Evolutionary conservation across 345 rosid genomes (phyloP).

Genomic region (Firmiana major): DNA sequence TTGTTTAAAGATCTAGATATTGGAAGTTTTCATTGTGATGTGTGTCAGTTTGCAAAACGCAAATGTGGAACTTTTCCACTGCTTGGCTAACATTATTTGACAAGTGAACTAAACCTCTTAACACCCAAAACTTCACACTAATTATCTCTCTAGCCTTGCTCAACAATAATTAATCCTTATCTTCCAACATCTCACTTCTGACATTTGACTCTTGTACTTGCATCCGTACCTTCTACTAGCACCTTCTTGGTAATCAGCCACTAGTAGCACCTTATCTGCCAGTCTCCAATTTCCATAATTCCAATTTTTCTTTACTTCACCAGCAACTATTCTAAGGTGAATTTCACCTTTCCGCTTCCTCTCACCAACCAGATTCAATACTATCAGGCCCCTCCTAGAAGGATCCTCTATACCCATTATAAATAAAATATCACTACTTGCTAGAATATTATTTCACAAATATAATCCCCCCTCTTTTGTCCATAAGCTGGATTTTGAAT

Average conservation of each 20-base stretch:
- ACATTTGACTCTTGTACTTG: not conserved
- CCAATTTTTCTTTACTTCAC: not conserved
- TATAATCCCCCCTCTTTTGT: not conserved
- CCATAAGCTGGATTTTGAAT: not conserved
- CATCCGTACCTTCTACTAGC: not conserved
- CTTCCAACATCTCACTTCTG: not conserved
- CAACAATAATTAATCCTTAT: not conserved
- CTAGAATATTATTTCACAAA: not conserved
- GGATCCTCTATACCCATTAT: not conserved
- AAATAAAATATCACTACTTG: not conserved
- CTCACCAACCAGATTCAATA: not conserved
- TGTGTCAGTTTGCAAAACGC: no score
- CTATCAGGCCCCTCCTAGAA: not conserved
- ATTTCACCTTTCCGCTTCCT: not conserved
- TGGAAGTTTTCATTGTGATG: no score
- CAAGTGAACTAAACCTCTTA: not conserved
- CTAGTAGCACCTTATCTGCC: not conserved
- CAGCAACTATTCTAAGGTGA: not conserved
- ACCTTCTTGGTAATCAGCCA: not conserved
- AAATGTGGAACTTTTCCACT: no score
- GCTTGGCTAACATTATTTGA: no score
- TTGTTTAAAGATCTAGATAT: no score
- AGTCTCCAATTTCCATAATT: not conserved
- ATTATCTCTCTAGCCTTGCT: not conserved
- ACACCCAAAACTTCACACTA: not conserved